Percentiles rank a stretch among this genome's conserved stretches.
Evolutionary conservation across 176 grass and related monocot genomes (phyloP).

Genomic region (Microstegium vimineum): DNA sequence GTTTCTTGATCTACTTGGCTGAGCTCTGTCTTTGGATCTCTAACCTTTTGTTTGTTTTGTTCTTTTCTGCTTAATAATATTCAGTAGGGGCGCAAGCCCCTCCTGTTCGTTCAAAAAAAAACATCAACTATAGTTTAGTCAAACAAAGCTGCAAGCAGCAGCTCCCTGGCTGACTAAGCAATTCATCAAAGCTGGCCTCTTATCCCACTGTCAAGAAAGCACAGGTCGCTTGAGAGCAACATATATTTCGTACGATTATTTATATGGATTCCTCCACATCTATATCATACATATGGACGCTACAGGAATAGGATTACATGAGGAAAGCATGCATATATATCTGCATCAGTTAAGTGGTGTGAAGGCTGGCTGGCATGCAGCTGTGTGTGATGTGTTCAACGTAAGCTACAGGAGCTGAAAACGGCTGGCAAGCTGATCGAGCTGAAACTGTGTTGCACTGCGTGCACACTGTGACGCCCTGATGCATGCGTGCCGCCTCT

Average conservation of each 20-base stretch:
- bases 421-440: background rate
- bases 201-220: constrained; percentile 15
- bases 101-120: no score
- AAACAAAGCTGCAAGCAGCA: constrained; percentile 41
- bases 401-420: background rate
- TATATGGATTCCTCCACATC: background rate
- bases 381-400: no score
- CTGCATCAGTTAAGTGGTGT: no score
- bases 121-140: background rate
- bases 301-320: no score
- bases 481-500: background rate
- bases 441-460: no score
- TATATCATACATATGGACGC: background rate
- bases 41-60: no score
- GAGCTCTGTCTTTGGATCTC: no score
- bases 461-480: background rate
- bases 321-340: no score
- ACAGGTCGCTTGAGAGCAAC: background rate
- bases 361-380: no score
- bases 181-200: background rate
- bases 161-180: background rate
- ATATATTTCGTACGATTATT: background rate
- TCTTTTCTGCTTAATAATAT: no score
- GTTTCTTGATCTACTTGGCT: no score
- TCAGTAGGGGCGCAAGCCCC: no score